phyloP scores from a whole-genome alignment of 331 rosid genomes.

The Phaseolus coccineus region DNA sequence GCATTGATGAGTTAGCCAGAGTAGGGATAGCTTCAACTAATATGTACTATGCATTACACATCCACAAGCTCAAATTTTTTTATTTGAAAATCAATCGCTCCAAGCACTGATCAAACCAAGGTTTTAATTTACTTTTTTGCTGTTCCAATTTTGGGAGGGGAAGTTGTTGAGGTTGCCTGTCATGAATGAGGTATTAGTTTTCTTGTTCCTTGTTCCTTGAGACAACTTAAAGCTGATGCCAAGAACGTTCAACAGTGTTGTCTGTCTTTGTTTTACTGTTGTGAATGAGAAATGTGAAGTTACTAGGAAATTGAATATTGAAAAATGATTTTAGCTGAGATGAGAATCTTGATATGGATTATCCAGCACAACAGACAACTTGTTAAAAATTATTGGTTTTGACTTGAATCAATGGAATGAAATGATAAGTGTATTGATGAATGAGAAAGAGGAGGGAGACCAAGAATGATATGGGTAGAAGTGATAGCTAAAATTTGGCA shows the following conservation, averaged over 20 bases:
- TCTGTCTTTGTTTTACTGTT: background rate
- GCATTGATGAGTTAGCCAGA: conserved; percentile 13
- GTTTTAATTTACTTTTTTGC: background rate
- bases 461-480: background rate
- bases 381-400: background rate
- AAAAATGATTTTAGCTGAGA: background rate
- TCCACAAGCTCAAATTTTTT: background rate
- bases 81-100: conserved; percentile 1
- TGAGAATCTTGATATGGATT: conserved; percentile 3
- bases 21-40: background rate
- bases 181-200: background rate
- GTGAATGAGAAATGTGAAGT: conserved; percentile 8
- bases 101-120: background rate
- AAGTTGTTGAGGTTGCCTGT: background rate
- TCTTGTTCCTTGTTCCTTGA: background rate
- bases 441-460: background rate
- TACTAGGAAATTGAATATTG: background rate
- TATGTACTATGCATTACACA: background rate
- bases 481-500: background rate
- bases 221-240: background rate
- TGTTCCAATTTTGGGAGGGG: conserved; percentile 1
- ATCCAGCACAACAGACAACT: background rate
- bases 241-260: background rate
- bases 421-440: background rate
- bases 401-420: background rate